Evolutionary conservation across 2,329 filamentous ascomycete genomes (phyloP).

Genomic region (Metarhizium humberi): DNA sequence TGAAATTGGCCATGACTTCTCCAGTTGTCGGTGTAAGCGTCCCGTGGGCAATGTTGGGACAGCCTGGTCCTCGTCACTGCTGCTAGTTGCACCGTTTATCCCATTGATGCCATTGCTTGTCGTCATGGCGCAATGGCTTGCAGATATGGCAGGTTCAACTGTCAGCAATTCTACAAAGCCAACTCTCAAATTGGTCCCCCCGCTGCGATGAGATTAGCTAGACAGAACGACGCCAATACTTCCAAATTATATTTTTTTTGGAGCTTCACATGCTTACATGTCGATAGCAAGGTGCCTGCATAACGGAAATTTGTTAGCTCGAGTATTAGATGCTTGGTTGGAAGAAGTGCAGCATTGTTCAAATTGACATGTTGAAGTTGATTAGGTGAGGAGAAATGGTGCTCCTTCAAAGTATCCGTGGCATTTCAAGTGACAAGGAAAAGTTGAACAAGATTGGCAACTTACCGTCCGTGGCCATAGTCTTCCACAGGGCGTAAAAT

Average conservation of each 20-base stretch:
- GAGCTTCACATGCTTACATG: slow-evolving; percentile 39
- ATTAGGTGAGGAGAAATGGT: too few species aligned
- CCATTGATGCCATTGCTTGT: background rate
- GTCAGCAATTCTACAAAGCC: slow-evolving; percentile 55
- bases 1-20: slow-evolving; percentile 65
- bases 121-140: background rate
- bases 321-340: background rate
- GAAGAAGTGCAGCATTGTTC: background rate
- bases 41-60: slow-evolving; percentile 4
- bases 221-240: slow-evolving; percentile 16
- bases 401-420: too few species aligned
- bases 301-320: slow-evolving; percentile 5
- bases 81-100: slow-evolving; percentile 7
- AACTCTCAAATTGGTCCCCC: slow-evolving; percentile 60
- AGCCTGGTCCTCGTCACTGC: background rate
- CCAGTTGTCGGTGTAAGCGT: slow-evolving; percentile 49
- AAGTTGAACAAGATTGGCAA: slow-evolving; percentile 7
- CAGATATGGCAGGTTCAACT: slow-evolving; percentile 13
- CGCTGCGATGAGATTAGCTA: slow-evolving; percentile 29
- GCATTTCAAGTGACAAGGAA: too few species aligned
- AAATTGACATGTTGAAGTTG: too few species aligned
- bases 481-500: slow-evolving; percentile 40
- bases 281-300: slow-evolving; percentile 52
- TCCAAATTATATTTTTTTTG: slow-evolving; percentile 6
- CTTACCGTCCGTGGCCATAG: slow-evolving; percentile 39